These are phyloP conservation scores for Oemleria cerasiformis DNA, from an alignment of 306 rosid genomes.

Conservation along the genomic window DNA sequence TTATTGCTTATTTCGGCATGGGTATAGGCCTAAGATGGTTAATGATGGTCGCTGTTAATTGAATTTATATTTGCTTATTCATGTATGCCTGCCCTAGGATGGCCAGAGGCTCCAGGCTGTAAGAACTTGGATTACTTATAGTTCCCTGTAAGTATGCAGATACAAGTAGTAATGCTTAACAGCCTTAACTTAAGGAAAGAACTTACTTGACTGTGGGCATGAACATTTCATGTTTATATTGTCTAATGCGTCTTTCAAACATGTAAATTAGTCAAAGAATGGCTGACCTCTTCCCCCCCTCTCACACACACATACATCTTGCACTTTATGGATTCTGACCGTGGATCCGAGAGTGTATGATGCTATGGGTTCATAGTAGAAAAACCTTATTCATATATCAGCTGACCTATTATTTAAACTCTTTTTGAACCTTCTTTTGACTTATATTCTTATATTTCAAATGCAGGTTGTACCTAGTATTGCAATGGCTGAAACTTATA, in stretches of 20 bases:
- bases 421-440: conserved; percentile 16
- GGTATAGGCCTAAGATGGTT: background rate
- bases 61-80: background rate
- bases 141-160: background rate
- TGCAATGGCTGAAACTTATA: conserved; percentile 94
- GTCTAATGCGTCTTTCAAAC: background rate
- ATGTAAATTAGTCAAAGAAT: background rate
- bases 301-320: background rate
- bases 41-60: background rate
- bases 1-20: background rate
- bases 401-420: conserved; percentile 10
- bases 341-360: background rate
- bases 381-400: background rate
- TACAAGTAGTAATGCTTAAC: background rate
- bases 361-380: background rate
- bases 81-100: background rate
- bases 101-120: conserved; percentile 1
- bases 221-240: background rate
- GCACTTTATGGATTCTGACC: background rate
- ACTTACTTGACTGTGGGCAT: background rate
- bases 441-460: conserved; percentile 23
- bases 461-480: conserved; percentile 89
- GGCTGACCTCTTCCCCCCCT: background rate
- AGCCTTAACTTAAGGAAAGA: too few species aligned
- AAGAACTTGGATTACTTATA: background rate